phyloP scores from a whole-genome alignment of 768 basidiomycete species.

The Boletus rex-veris region DNA sequence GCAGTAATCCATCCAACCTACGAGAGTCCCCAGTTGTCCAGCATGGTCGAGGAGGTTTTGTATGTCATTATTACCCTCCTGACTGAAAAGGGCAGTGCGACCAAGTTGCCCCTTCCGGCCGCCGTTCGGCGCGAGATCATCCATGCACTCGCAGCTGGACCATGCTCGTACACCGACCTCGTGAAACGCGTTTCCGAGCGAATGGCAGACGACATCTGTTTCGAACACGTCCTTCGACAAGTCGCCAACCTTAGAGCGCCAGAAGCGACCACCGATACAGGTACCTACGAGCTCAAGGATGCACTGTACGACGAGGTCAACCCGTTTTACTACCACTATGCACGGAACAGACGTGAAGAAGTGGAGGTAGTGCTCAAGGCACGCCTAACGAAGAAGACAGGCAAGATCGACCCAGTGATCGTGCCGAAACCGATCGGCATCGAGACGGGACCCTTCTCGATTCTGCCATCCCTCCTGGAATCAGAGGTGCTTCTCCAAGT shows the following conservation, averaged over 20 bases:
- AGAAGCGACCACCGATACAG: constrained; percentile 71
- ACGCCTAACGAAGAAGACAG: constrained; percentile 62
- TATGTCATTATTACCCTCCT: constrained; percentile 84
- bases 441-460: constrained; percentile 62
- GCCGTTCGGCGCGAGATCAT: constrained; percentile 82
- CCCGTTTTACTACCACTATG: constrained; percentile 95
- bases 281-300: constrained; percentile 85
- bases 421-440: constrained; percentile 71
- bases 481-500: constrained; percentile 73
- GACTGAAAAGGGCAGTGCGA: constrained; percentile 75
- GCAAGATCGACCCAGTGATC: constrained; percentile 64
- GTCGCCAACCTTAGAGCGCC: constrained; percentile 84
- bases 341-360: constrained; percentile 89
- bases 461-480: constrained; percentile 61
- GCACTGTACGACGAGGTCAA: constrained; percentile 84
- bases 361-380: constrained; percentile 74
- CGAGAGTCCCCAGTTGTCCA: constrained; percentile 66
- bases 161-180: constrained; percentile 87
- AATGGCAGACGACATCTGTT: constrained; percentile 76
- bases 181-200: constrained; percentile 89
- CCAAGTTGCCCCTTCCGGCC: constrained; percentile 56
- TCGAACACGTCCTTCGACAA: constrained; percentile 72
- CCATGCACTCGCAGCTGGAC: constrained; percentile 85
- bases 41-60: constrained; percentile 90
- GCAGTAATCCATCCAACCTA: constrained; percentile 51